These are phyloP conservation scores for Capsicum rhomboideum DNA, from an alignment of 257 asterid species.

Conservation along the genomic window DNA sequence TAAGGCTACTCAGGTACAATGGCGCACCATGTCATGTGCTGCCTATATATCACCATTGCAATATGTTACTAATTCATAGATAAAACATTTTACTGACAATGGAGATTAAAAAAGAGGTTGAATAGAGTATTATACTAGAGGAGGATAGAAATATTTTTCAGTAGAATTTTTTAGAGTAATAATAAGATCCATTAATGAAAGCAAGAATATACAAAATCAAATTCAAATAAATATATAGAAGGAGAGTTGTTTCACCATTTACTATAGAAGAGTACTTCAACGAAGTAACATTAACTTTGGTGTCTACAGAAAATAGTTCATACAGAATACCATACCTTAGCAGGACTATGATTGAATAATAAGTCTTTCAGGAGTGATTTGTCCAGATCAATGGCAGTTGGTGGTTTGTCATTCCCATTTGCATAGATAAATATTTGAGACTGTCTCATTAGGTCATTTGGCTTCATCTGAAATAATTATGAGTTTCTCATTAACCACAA, in stretches of 20 bases:
- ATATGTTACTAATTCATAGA: no score
- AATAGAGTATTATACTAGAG: not conserved
- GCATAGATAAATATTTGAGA: slow-evolving; percentile 78
- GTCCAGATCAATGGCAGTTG: slow-evolving; percentile 85
- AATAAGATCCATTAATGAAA: not conserved
- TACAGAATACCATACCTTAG: slow-evolving; percentile 51
- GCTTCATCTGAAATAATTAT: slow-evolving; percentile 46
- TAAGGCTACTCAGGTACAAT: not conserved
- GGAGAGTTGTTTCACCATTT: not conserved
- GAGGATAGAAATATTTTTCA: not conserved
- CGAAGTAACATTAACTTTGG: not conserved
- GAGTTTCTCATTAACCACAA: not conserved
- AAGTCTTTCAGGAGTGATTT: slow-evolving; percentile 68
- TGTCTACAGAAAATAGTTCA: not conserved
- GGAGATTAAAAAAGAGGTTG: not conserved
- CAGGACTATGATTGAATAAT: slow-evolving; percentile 83
- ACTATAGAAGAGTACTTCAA: not conserved
- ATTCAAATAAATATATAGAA: not conserved
- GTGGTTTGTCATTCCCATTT: slow-evolving; percentile 63
- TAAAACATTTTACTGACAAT: no score
- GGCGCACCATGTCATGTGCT: no score
- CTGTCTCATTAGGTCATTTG: slow-evolving; percentile 66
- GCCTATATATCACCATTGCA: no score
- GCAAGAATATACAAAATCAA: not conserved
- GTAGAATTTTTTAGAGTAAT: not conserved